Percentiles rank a stretch among this genome's conserved stretches.
These are phyloP conservation scores for Adansonia rubrostipa DNA, from an alignment of 441 rosid genomes.

Conservation along the genomic window DNA sequence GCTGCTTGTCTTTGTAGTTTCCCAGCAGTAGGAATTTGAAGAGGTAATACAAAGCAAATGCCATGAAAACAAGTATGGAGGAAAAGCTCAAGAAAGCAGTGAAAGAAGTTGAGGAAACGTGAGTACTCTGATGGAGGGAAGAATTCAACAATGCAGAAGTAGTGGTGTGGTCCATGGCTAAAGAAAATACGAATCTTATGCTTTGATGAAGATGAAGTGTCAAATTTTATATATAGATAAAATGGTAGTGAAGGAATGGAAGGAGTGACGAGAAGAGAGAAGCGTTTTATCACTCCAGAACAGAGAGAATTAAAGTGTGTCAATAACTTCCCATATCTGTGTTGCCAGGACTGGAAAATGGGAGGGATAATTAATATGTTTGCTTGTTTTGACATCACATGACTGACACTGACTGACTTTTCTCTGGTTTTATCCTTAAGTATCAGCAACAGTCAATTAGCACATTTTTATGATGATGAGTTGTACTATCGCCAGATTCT, in stretches of 20 bases:
- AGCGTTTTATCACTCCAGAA: background rate
- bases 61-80: background rate
- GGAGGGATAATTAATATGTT: too few relatives aligned
- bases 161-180: background rate
- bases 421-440: too few relatives aligned
- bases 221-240: background rate
- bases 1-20: background rate
- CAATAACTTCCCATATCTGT: background rate
- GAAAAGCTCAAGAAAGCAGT: background rate
- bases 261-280: background rate
- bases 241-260: background rate
- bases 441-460: too few relatives aligned
- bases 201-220: background rate
- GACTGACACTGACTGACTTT: too few relatives aligned
- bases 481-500: too few relatives aligned
- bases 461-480: too few relatives aligned
- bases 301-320: background rate
- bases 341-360: too few relatives aligned
- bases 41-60: slow-evolving; percentile 1
- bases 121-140: background rate
- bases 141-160: background rate
- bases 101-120: background rate
- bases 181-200: background rate
- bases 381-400: too few relatives aligned
- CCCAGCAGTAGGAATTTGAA: background rate